Evolutionary conservation across 2,329 filamentous ascomycete genomes (phyloP).

Genomic region (Trichoderma sp.): DNA sequence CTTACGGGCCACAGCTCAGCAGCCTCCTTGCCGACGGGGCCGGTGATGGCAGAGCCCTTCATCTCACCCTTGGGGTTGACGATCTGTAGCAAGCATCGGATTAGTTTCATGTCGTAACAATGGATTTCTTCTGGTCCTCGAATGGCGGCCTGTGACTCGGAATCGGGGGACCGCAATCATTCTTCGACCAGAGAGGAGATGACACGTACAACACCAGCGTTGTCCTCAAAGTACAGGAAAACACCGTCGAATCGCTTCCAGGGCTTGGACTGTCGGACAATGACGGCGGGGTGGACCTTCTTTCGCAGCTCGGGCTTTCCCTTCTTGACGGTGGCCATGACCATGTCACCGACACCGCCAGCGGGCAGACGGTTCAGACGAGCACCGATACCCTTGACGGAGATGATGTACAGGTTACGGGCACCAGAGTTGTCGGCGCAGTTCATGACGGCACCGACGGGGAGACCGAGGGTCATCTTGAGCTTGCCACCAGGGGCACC

Average conservation of each 20-base stretch:
- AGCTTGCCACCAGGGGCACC: slow-evolving; percentile 99
- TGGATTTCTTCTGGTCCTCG: neutral
- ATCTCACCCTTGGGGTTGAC: slow-evolving; percentile 99
- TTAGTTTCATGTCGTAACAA: slow-evolving; percentile 33
- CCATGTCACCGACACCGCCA: slow-evolving; percentile 98
- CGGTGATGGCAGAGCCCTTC: slow-evolving; percentile 99
- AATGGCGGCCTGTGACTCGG: neutral
- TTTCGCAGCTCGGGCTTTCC: slow-evolving; percentile 99
- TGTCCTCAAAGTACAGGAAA: slow-evolving; percentile 99
- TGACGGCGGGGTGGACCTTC: slow-evolving; percentile 99
- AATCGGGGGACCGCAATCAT: neutral
- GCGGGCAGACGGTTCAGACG: slow-evolving; percentile 96
- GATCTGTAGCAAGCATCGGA: slow-evolving; percentile 57
- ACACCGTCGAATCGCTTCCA: slow-evolving; percentile 98
- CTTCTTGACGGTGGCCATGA: slow-evolving; percentile 99
- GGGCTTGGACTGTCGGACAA: slow-evolving; percentile 98
- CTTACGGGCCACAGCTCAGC: slow-evolving; percentile 98
- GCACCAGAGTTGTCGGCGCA: slow-evolving; percentile 99
- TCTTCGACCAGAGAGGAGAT: neutral
- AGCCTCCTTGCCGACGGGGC: slow-evolving; percentile 98
- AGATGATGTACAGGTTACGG: slow-evolving; percentile 99
- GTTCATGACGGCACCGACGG: slow-evolving; percentile 99
- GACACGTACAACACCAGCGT: slow-evolving; percentile 89
- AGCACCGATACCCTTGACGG: slow-evolving; percentile 97
- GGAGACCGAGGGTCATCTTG: slow-evolving; percentile 99